Conservation (phyloP, 2,329 filamentous ascomycete genomes). For the Cytospora paraplurivora region DNA sequence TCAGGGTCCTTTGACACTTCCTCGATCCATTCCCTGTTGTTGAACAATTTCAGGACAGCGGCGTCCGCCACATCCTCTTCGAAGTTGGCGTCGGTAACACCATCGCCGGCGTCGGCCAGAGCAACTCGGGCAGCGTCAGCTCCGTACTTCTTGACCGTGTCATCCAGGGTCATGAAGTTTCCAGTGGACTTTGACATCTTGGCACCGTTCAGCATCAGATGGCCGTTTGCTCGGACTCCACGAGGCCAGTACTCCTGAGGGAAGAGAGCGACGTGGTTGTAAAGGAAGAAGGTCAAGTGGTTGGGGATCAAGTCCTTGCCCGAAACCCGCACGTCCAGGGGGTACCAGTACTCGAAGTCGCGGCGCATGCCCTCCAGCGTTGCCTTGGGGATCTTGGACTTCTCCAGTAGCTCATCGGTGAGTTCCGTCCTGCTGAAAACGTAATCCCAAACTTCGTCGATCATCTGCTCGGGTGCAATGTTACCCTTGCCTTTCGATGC, state of each 20-base stretch:
- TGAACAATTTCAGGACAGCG: conserved; percentile 82
- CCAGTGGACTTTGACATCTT: conserved; percentile 99
- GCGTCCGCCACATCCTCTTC: conserved; percentile 93
- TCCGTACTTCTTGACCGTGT: conserved; percentile 88
- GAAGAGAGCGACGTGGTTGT: conserved; percentile 91
- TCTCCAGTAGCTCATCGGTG: conserved; percentile 62
- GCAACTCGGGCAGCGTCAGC: conserved; percentile 66
- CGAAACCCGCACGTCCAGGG: conserved; percentile 81
- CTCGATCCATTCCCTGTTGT: conserved; percentile 85
- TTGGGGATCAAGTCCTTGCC: conserved; percentile 94
- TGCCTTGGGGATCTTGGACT: conserved; percentile 72
- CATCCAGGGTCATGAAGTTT: conserved; percentile 90
- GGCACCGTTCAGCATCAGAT: conserved; percentile 91
- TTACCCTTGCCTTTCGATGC: conserved; percentile 67
- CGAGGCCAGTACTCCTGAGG: conserved; percentile 85
- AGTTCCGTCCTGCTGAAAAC: conserved; percentile 78
- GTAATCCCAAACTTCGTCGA: conserved; percentile 95
- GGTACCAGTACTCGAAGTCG: conserved; percentile 97
- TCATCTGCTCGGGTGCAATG: conserved; percentile 83
- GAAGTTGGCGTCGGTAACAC: conserved; percentile 94
- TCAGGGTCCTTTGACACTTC: conserved; percentile 72
- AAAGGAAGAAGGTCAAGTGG: conserved; percentile 93
- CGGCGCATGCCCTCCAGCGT: conserved; percentile 79
- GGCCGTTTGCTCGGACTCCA: conserved; percentile 85
- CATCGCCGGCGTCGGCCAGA: conserved; percentile 77